A percentile compares a stretch with the other conserved stretches of the same genome.
These are phyloP conservation scores for Ambispora gerdemannii DNA, from an alignment of 192 early-diverging fungal genomes.

Conservation along the genomic window DNA sequence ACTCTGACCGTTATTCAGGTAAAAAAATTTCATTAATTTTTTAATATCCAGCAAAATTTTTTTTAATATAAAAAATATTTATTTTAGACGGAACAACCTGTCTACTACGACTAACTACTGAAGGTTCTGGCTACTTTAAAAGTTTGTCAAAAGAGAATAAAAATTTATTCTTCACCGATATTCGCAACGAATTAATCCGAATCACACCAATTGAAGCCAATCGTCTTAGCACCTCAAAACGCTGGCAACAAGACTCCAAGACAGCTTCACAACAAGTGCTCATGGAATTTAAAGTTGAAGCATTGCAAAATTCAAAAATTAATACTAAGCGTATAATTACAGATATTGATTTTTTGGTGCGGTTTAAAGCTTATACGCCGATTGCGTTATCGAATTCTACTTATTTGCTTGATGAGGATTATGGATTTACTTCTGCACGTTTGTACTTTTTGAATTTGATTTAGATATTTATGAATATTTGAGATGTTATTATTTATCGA, in stretches of 20 bases:
- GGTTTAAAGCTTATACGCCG: not conserved
- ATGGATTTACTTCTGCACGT: constrained; percentile 1
- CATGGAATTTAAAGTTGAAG: not conserved
- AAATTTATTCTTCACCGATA: not conserved
- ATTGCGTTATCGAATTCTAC: not conserved
- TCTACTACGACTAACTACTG: not conserved
- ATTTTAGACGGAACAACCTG: not conserved
- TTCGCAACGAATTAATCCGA: not conserved
- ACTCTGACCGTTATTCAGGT: not conserved
- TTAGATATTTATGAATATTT: not conserved
- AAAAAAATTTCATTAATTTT: not conserved
- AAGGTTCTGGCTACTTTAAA: not conserved
- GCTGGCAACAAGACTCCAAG: not conserved
- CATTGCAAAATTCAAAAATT: not conserved
- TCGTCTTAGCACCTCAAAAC: not conserved
- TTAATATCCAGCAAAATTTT: not conserved
- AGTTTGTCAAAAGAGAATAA: not conserved
- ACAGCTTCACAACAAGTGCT: not conserved
- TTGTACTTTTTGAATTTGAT: not conserved
- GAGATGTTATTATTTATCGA: not conserved
- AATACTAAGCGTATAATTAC: not conserved
- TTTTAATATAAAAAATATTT: no score
- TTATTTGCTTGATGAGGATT: not conserved
- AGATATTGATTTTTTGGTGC: not conserved
- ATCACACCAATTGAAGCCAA: not conserved